These are phyloP conservation scores for Prinsepia uniflora DNA, from an alignment of 306 rosid genomes.

Conservation along the genomic window DNA sequence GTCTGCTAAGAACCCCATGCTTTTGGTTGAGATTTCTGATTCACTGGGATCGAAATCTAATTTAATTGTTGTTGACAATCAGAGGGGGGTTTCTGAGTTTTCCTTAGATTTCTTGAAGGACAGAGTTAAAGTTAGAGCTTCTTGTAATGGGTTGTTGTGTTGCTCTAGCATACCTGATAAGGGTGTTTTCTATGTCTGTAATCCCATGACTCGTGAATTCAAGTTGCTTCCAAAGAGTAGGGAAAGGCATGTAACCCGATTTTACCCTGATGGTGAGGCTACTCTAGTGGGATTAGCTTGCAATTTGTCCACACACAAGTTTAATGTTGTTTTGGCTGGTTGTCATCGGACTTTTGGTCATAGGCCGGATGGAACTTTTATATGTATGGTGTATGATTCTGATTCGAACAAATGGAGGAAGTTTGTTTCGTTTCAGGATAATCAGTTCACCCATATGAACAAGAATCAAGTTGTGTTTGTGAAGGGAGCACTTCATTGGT, in stretches of 20 bases:
- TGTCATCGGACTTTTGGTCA: conserved; percentile 71
- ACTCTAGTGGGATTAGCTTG: conserved; percentile 73
- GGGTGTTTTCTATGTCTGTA: conserved; percentile 78
- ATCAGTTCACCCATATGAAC: conserved; percentile 78
- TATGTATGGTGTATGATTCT: conserved; percentile 71
- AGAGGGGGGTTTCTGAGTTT: conserved; percentile 66
- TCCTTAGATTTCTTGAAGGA: conserved; percentile 63
- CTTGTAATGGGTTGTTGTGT: conserved; percentile 78
- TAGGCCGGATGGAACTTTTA: conserved; percentile 71
- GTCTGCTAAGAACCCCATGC: conserved; percentile 60
- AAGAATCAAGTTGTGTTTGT: conserved; percentile 75
- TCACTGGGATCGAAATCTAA: conserved; percentile 53
- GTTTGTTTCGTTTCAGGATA: conserved; percentile 60
- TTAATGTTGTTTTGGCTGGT: conserved; percentile 63
- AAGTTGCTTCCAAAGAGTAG: conserved; percentile 78
- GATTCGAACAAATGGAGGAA: conserved; percentile 75
- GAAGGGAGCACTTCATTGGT: conserved; percentile 67
- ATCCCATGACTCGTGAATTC: conserved; percentile 73
- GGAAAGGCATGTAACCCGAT: conserved; percentile 71
- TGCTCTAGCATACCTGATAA: conserved; percentile 83
- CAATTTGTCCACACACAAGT: conserved; percentile 38
- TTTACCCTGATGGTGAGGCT: conserved; percentile 80
- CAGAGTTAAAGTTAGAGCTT: conserved; percentile 72
- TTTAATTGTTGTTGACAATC: conserved; percentile 67
- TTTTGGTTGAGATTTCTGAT: conserved; percentile 65